These are phyloP conservation scores for Claviceps quebecensis DNA, from an alignment of 2,329 filamentous ascomycete species.

Conservation along the genomic window DNA sequence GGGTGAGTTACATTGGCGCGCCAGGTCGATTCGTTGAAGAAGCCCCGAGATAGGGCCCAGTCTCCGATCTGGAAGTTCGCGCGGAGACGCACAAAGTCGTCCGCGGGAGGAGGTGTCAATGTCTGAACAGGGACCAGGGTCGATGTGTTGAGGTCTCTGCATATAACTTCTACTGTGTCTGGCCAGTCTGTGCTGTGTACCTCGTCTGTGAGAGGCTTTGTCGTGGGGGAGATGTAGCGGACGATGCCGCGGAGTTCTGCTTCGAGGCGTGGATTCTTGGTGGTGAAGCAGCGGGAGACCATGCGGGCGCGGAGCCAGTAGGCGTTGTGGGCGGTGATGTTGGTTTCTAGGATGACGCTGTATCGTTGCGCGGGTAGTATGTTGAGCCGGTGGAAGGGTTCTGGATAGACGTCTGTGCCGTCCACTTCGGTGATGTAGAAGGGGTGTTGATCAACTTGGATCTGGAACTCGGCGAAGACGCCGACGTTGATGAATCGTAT, in stretches of 20 bases:
- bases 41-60: conserved; percentile 38
- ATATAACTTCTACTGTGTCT: conserved; percentile 32
- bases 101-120: conserved; percentile 22
- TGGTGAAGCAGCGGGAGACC: conserved; percentile 25
- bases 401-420: conserved; percentile 49
- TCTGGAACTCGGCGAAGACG: conserved; percentile 57
- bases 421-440: conserved; percentile 57
- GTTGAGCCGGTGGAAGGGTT: conserved; percentile 44
- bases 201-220: background rate
- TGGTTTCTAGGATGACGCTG: conserved; percentile 49
- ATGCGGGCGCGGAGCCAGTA: conserved; percentile 50
- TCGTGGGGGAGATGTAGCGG: conserved; percentile 11
- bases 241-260: conserved; percentile 19
- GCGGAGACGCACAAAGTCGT: conserved; percentile 30
- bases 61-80: conserved; percentile 42
- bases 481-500: conserved; percentile 57
- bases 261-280: conserved; percentile 16
- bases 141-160: conserved; percentile 38
- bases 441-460: conserved; percentile 53
- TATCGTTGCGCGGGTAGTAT: conserved; percentile 59
- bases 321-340: conserved; percentile 34
- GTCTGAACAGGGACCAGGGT: conserved; percentile 25
- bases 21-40: conserved; percentile 40
- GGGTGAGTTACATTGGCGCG: conserved; percentile 22
- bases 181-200: conserved; percentile 34